phyloP scores from a whole-genome alignment of 805 yeast genomes.

The Nakazawaea laoshanensis region DNA sequence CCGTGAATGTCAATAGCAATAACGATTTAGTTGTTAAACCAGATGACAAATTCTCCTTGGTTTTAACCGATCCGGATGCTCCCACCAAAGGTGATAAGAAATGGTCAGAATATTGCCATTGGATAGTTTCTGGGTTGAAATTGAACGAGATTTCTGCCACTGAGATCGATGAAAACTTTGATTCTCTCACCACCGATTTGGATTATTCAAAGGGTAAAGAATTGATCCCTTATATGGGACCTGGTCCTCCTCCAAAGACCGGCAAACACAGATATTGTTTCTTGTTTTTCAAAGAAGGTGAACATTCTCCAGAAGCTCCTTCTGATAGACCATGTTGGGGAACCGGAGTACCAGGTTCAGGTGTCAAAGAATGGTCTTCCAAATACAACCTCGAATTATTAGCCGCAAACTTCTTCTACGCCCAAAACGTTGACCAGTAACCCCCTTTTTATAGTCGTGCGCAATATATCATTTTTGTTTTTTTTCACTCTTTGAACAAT shows the following conservation, averaged over 20 bases:
- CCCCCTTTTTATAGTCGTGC: neutral
- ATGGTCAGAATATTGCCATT: constrained; percentile 87
- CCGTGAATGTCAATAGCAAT: constrained; percentile 34
- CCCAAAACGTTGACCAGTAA: constrained; percentile 42
- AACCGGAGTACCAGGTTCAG: constrained; percentile 70
- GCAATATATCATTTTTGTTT: neutral
- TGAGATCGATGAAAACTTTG: constrained; percentile 19
- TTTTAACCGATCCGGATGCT: constrained; percentile 91
- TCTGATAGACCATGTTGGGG: constrained; percentile 75
- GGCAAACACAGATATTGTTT: constrained; percentile 86
- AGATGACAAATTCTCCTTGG: constrained; percentile 58
- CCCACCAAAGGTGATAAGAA: constrained; percentile 75
- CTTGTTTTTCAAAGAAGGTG: constrained; percentile 57
- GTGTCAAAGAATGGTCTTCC: constrained; percentile 66
- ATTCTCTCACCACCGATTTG: constrained; percentile 25
- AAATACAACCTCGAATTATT: constrained; percentile 56
- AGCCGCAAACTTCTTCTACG: constrained; percentile 77
- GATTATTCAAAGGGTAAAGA: constrained; percentile 27
- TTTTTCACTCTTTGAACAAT: too few relatives aligned
- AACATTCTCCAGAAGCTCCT: constrained; percentile 29
- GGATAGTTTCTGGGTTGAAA: constrained; percentile 47
- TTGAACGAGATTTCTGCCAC: constrained; percentile 30
- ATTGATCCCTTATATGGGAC: constrained; percentile 60
- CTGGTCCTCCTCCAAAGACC: constrained; percentile 85
- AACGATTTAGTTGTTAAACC: constrained; percentile 31